Evolutionary conservation across 352 stramenopile species (phyloP).

Genomic region (Phytophthora citrophthora): DNA sequence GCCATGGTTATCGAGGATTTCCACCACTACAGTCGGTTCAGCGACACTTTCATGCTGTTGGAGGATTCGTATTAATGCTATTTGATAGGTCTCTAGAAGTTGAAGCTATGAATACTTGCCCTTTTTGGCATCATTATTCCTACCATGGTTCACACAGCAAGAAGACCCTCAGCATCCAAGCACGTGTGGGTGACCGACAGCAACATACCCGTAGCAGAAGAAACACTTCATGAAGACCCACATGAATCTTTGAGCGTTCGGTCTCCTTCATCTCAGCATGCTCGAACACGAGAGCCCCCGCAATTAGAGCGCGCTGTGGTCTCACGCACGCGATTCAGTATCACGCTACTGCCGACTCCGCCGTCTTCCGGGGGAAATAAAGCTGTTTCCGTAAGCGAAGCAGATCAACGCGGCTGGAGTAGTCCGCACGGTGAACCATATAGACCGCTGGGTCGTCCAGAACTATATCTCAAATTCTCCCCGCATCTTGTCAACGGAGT

Average conservation of each 20-base stretch:
- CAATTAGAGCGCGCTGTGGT: constrained; percentile 52
- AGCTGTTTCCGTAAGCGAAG: not conserved
- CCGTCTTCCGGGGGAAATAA: constrained; percentile 4
- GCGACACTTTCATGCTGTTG: not conserved
- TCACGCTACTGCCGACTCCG: constrained; percentile 48
- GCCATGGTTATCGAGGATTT: constrained; percentile 25
- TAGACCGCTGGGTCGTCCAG: constrained; percentile 64
- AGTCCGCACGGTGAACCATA: constrained; percentile 79
- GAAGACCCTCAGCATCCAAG: constrained; percentile 7
- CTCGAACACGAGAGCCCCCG: constrained; percentile 13
- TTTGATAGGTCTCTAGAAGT: constrained; percentile 5
- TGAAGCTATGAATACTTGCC: constrained; percentile 19
- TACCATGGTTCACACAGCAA: not conserved
- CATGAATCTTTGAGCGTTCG: no score
- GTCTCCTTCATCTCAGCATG: not conserved
- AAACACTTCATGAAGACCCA: not conserved
- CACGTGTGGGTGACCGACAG: not conserved
- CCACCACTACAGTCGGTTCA: constrained; percentile 6
- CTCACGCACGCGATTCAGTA: constrained; percentile 60
- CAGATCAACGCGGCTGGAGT: constrained; percentile 60
- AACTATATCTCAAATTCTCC: constrained; percentile 73
- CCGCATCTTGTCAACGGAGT: constrained; percentile 50
- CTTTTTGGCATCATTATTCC: not conserved
- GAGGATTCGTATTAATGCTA: not conserved
- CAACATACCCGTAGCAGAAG: not conserved